phyloP scores from a whole-genome alignment of 176 grass and related monocot genomes.

The Carex pumila region DNA sequence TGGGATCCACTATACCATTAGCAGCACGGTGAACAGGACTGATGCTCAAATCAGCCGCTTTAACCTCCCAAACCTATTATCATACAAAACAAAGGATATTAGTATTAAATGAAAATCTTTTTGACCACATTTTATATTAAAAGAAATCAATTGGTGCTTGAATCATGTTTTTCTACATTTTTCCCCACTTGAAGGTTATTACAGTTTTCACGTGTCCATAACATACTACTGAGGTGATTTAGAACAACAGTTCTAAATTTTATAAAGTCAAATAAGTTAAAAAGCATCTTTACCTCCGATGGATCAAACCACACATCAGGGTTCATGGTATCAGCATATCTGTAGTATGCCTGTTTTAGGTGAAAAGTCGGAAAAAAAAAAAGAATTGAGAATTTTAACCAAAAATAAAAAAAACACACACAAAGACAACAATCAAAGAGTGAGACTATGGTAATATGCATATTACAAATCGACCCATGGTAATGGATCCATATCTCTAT shows the following conservation, averaged over 20 bases:
- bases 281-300: constrained; percentile 49
- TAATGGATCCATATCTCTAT: too few species aligned
- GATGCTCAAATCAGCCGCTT: constrained; percentile 98
- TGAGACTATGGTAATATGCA: too few species aligned
- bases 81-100: constrained; percentile 4
- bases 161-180: not conserved
- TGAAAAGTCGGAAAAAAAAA: constrained; percentile 7
- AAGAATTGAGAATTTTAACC: not conserved
- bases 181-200: not conserved
- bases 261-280: not conserved
- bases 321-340: constrained; percentile 77
- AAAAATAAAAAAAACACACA: not conserved
- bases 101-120: not conserved
- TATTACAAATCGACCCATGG: too few species aligned
- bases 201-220: not conserved
- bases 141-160: not conserved
- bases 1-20: constrained; percentile 81
- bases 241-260: not conserved
- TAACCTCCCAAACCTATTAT: constrained; percentile 92
- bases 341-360: constrained; percentile 82
- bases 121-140: not conserved
- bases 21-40: constrained; percentile 98
- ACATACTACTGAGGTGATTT: not conserved
- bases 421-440: not conserved
- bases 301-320: constrained; percentile 99